phyloP scores from a whole-genome alignment of 164 flowering plant genomes.

The Santalum album region DNA sequence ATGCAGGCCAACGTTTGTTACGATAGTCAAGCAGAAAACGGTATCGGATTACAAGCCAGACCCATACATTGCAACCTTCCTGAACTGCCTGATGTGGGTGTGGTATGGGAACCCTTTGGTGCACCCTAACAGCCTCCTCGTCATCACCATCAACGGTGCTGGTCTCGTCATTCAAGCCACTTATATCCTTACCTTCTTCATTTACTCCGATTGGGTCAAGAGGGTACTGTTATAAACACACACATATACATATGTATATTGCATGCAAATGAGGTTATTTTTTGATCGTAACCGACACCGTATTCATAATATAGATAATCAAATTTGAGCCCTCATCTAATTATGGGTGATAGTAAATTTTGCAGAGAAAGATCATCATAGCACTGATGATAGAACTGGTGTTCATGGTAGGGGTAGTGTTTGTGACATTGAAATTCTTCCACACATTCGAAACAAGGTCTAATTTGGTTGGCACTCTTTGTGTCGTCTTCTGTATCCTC shows the following conservation, averaged over 20 bases:
- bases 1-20: background rate
- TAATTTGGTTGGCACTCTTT: background rate
- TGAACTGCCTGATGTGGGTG: slow-evolving; percentile 1
- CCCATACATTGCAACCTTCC: background rate
- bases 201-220: no score
- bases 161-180: no score
- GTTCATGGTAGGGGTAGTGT: background rate
- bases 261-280: no score
- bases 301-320: no score
- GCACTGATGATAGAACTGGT: background rate
- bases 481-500: background rate
- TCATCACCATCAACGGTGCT: slow-evolving; percentile 1
- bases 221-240: no score
- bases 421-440: background rate
- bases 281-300: no score
- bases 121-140: background rate
- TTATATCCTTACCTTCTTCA: no score
- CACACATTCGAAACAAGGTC: background rate
- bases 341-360: no score
- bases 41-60: background rate
- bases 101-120: background rate
- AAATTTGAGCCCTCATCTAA: no score
- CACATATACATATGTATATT: no score
- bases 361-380: background rate
- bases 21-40: background rate